These are phyloP conservation scores for Pinguiococcus pyrenoidosus DNA, from an alignment of 108 stramenopile genomes.

Conservation along the genomic window DNA sequence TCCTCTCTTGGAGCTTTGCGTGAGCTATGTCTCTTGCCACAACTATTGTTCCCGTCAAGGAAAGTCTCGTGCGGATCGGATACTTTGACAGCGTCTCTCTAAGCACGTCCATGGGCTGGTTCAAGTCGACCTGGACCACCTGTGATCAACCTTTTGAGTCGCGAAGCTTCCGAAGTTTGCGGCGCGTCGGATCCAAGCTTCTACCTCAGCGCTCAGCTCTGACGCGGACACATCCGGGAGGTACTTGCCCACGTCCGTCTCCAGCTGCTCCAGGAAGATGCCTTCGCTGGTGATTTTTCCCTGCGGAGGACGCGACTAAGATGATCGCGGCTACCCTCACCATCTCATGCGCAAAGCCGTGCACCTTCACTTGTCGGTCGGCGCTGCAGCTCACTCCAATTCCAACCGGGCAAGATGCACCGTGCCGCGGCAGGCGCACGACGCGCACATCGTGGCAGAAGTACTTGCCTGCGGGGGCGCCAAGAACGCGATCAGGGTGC, in stretches of 20 bases:
- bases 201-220: conserved; percentile 7
- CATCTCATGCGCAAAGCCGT: not conserved
- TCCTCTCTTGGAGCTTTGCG: conserved; percentile 76
- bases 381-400: conserved; percentile 91
- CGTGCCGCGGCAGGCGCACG: conserved; percentile 79
- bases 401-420: conserved; percentile 87
- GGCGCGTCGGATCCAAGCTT: too few species aligned
- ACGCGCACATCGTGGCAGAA: conserved; percentile 94
- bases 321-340: too few species aligned
- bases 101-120: conserved; percentile 69
- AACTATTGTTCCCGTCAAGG: conserved; percentile 76
- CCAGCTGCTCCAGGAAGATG: conserved; percentile 80
- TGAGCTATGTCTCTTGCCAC: conserved; percentile 94
- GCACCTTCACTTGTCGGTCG: conserved; percentile 76
- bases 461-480: conserved; percentile 92
- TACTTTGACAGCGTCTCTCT: conserved; percentile 59
- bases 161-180: too few species aligned
- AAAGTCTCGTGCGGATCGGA: conserved; percentile 68
- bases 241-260: conserved; percentile 74
- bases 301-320: too few species aligned
- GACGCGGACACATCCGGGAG: conserved; percentile 69
- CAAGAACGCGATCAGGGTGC: too few species aligned
- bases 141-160: conserved; percentile 18
- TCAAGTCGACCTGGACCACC: conserved; percentile 72
- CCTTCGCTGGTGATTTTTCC: conserved; percentile 80